Evolutionary conservation across 345 rosid genomes (phyloP).

Genomic region (Cardamine occulta): DNA sequence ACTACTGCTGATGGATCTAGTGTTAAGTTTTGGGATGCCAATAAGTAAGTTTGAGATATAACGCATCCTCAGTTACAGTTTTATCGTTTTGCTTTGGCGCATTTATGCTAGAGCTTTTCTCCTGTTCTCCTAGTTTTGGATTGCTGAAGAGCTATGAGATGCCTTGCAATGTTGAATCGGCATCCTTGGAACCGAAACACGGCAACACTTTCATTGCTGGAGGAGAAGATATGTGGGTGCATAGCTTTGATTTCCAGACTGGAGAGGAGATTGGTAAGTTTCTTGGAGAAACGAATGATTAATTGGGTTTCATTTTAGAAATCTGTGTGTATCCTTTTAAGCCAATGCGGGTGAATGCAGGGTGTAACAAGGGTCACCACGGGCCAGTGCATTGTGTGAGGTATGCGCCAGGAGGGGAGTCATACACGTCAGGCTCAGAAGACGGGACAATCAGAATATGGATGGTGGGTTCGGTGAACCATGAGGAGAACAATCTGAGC

Average conservation of each 20-base stretch:
- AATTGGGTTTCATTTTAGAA: background rate
- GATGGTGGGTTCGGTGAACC: conserved; percentile 51
- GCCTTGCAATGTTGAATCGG: conserved; percentile 85
- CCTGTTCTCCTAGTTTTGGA: conserved; percentile 62
- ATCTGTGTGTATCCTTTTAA: conserved; percentile 17
- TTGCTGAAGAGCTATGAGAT: conserved; percentile 84
- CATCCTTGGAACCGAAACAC: conserved; percentile 65
- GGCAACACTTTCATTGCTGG: conserved; percentile 67
- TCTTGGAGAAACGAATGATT: background rate
- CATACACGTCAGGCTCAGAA: conserved; percentile 97
- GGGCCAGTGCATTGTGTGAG: conserved; percentile 96
- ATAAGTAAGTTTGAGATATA: conserved; percentile 63
- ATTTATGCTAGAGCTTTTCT: conserved; percentile 29
- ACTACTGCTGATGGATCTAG: conserved; percentile 93
- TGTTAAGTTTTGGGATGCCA: conserved; percentile 97
- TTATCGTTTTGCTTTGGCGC: background rate
- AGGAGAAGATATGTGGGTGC: conserved; percentile 78
- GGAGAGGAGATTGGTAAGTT: conserved; percentile 71
- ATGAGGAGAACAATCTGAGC: conserved; percentile 45
- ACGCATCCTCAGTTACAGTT: conserved; percentile 5
- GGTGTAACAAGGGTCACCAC: conserved; percentile 99
- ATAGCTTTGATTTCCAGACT: conserved; percentile 65
- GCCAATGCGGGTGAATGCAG: conserved; percentile 50
- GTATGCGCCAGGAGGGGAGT: conserved; percentile 93
- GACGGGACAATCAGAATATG: conserved; percentile 82